Evolutionary conservation across 495 filamentous ascomycete species (phyloP), one percentile per base, ranked within the genome.

Genomic region (Xylaria cubensis): DNA sequence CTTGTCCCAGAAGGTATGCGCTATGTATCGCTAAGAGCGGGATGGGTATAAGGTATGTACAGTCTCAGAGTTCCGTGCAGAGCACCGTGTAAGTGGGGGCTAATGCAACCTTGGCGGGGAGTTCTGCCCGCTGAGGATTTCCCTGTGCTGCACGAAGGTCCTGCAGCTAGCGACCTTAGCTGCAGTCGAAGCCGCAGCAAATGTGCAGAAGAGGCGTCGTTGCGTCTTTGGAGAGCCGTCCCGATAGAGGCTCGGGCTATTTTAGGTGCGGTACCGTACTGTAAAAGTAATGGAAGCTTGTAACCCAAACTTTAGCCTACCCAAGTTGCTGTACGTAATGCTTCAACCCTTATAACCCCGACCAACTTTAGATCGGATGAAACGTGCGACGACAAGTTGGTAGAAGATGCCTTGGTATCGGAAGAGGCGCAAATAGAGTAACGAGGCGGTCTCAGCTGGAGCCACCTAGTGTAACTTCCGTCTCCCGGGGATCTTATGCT

Each of bases 191-290:
- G 65, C 17, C 17, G 32, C 50, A 67, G 29, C 48, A 15, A 41
- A 24, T n/a, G 64, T 48, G 41, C 44, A 50, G 42, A n/a, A 55
- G 65, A 42, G 19, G 64, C 64, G 58, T 61, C 17, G 32, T 36
- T 56, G n/a, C 50, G 48, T 51, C 34, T 64, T 42, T 64, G 19
- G 46, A 56, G n/a, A 44, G 48, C 36, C 48, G 48, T 29, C 13
- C 69, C 50, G 69, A 34, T 51, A 59, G 44, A 70, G 15, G 68
- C 59, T 44, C 21, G 59, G 68, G 56, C 26, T 70, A 64, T 70
- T 64, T 70, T 56, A 36, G 29, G 56, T 34, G 53, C 13, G 44
- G 64, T 15, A 42, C 41, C 41, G 64, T 66, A 34, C 36, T 8
- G 36, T 39, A 39, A 39, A 39, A 39, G 36, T 39, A 39, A 39